Evolutionary conservation across 2,329 filamentous ascomycete species (phyloP).

Genomic region (Madurella mycetomatis): DNA sequence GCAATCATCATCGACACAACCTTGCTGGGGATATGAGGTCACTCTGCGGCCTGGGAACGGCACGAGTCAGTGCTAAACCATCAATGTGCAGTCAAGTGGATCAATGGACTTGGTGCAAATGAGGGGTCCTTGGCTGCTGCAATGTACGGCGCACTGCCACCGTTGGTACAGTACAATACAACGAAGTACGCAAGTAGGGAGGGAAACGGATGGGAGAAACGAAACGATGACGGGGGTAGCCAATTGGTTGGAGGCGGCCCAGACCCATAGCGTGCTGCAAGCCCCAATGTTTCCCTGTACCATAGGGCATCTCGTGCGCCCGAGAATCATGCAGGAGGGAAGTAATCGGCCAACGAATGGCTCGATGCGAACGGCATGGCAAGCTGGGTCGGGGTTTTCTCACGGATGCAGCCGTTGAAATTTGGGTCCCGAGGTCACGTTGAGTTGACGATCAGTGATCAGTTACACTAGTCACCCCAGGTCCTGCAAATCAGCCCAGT

Average conservation of each 20-base stretch:
- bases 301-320: conserved; percentile 22
- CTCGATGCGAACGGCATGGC: conserved; percentile 11
- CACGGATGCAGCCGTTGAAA: not conserved
- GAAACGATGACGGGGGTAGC: not conserved
- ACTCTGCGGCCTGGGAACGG: not conserved
- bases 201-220: not conserved
- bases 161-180: not conserved
- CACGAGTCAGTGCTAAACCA: not conserved
- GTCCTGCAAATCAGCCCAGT: no score
- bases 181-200: not conserved
- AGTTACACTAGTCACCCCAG: no score
- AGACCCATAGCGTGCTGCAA: conserved; percentile 8
- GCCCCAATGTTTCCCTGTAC: conserved; percentile 7
- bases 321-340: conserved; percentile 18
- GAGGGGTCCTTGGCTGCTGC: not conserved
- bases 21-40: conserved; percentile 9
- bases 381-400: no score
- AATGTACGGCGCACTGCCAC: not conserved
- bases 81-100: not conserved
- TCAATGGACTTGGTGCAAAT: not conserved
- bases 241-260: conserved; percentile 1
- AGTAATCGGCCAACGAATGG: conserved; percentile 25
- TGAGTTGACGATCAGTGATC: conserved; percentile 6
- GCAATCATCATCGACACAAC: conserved; percentile 5
- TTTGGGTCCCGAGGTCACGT: conserved; percentile 9